phyloP scores from a whole-genome alignment of 2,329 filamentous ascomycete genomes.

The Aspergillus glaucus region DNA sequence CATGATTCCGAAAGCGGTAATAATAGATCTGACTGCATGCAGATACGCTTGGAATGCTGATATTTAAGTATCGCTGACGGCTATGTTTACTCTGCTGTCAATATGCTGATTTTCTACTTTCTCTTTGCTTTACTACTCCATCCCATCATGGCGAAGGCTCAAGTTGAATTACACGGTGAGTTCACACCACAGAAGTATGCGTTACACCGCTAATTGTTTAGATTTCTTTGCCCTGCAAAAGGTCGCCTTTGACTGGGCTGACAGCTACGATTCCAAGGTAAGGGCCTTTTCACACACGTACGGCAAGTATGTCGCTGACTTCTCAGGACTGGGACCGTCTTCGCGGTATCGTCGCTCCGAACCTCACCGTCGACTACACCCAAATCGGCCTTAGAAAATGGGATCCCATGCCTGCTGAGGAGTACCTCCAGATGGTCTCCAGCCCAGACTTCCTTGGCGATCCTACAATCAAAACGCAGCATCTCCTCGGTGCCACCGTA shows the following conservation, averaged over 20 bases:
- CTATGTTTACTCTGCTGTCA: neutral
- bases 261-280: conserved; percentile 41
- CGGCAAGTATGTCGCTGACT: neutral
- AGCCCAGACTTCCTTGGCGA: conserved; percentile 54
- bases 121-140: neutral
- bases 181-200: neutral
- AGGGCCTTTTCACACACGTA: neutral
- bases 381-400: conserved; percentile 56
- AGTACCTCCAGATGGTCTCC: conserved; percentile 58
- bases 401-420: conserved; percentile 55
- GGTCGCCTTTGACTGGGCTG: conserved; percentile 38
- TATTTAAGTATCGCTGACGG: neutral
- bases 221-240: conserved; percentile 30
- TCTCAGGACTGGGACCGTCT: conserved; percentile 36
- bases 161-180: neutral
- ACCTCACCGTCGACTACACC: conserved; percentile 58
- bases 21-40: neutral
- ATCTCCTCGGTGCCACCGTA: conserved; percentile 55
- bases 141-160: neutral
- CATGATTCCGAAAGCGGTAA: neutral
- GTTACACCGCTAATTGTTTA: conserved; percentile 6
- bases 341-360: conserved; percentile 38
- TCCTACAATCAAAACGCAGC: conserved; percentile 57
- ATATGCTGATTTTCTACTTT: neutral
- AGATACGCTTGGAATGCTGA: neutral